Percentiles rank a stretch among this genome's conserved stretches.
These are phyloP conservation scores for Diospyros lotus DNA, from an alignment of 148 eudicot species.

Conservation along the genomic window DNA sequence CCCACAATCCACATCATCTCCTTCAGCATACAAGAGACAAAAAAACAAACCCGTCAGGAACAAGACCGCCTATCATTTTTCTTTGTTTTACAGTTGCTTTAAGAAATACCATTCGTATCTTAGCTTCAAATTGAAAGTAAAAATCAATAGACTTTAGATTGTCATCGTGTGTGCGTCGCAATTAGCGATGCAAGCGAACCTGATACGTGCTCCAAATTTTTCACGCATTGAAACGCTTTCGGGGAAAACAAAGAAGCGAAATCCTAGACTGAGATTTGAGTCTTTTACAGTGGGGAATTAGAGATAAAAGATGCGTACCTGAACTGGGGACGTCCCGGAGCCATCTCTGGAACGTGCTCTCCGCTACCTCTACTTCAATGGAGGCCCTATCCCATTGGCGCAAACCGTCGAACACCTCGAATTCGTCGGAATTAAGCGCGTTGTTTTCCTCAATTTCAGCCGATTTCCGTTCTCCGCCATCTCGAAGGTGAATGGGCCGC, in stretches of 20 bases:
- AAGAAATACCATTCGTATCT: too few relatives aligned
- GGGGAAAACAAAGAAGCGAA: neutral
- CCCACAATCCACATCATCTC: conserved; percentile 36
- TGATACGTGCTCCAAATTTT: too few relatives aligned
- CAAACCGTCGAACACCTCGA: conserved; percentile 59
- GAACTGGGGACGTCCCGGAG: conserved; percentile 65
- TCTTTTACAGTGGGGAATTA: neutral
- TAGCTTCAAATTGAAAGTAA: too few relatives aligned
- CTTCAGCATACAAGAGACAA: conserved; percentile 13
- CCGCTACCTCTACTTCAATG: conserved; percentile 60
- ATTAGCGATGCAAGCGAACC: too few relatives aligned
- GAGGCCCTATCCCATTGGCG: conserved; percentile 78
- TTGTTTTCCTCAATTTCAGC: neutral
- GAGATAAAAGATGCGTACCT: conserved; percentile 30
- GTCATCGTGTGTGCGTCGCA: too few relatives aligned
- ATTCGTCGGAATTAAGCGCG: conserved; percentile 22
- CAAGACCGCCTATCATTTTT: neutral
- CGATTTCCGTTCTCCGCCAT: neutral
- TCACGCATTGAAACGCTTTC: too few relatives aligned
- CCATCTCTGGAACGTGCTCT: conserved; percentile 66
- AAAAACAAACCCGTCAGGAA: neutral
- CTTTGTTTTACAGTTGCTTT: too few relatives aligned
- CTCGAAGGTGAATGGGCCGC: conserved; percentile 61
- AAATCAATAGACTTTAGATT: too few relatives aligned
- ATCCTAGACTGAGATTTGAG: neutral